Percentiles rank a stretch among this genome's conserved stretches.
These are phyloP conservation scores for Epichloe gansuensis DNA, from an alignment of 2,329 filamentous ascomycete species.

Conservation along the genomic window DNA sequence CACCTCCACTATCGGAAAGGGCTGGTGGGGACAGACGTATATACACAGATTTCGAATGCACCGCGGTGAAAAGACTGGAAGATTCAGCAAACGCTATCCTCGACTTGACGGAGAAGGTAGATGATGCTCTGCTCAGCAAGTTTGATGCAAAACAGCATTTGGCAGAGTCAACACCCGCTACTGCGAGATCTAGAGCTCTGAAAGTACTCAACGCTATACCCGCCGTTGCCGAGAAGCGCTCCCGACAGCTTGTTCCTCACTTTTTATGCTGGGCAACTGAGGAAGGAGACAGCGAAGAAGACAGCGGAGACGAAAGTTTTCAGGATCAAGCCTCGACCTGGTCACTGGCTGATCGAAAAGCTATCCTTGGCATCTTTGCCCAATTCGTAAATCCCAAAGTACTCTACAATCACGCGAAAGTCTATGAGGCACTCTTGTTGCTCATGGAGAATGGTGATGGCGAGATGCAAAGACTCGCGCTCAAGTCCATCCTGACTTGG, in stretches of 20 bases:
- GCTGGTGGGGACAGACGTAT: slow-evolving; percentile 24
- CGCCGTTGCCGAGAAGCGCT: slow-evolving; percentile 70
- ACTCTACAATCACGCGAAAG: slow-evolving; percentile 64
- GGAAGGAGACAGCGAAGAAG: slow-evolving; percentile 27
- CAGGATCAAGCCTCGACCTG: slow-evolving; percentile 37
- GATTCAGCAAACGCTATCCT: slow-evolving; percentile 39
- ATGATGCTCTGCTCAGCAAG: slow-evolving; percentile 44
- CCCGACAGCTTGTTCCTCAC: slow-evolving; percentile 72
- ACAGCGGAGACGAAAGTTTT: slow-evolving; percentile 22
- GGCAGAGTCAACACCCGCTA: slow-evolving; percentile 36
- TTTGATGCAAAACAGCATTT: slow-evolving; percentile 54
- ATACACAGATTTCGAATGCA: slow-evolving; percentile 73
- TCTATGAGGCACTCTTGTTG: slow-evolving; percentile 61
- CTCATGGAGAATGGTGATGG: slow-evolving; percentile 79
- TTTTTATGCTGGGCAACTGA: slow-evolving; percentile 69
- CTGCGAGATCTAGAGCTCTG: slow-evolving; percentile 65
- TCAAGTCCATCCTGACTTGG: slow-evolving; percentile 83
- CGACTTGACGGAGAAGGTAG: slow-evolving; percentile 37
- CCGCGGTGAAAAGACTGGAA: slow-evolving; percentile 53
- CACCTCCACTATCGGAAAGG: slow-evolving; percentile 26
- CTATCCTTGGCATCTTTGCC: slow-evolving; percentile 68
- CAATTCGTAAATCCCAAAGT: slow-evolving; percentile 80
- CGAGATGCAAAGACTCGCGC: slow-evolving; percentile 73
- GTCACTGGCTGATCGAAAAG: slow-evolving; percentile 71
- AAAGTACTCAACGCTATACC: slow-evolving; percentile 65